Conservation (phyloP, 345 rosid genomes). For the Pseudoturritis turrita region DNA sequence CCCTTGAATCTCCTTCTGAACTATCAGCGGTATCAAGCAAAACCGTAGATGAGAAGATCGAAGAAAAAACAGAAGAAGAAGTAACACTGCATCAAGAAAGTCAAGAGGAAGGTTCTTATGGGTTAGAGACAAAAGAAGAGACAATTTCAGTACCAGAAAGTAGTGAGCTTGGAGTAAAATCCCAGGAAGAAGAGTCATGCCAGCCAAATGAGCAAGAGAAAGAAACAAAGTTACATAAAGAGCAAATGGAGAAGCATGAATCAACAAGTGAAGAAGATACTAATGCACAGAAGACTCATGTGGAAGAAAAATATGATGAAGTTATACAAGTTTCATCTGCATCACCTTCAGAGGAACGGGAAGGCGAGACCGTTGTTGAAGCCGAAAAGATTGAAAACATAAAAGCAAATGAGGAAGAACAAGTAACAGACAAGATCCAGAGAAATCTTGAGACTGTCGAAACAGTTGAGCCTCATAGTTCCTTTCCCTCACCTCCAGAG, state of each 20-base stretch:
- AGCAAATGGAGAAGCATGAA: neutral
- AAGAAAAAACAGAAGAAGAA: slow-evolving; percentile 10
- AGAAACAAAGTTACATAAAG: neutral
- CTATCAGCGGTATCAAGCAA: slow-evolving; percentile 16
- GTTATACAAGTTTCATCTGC: neutral
- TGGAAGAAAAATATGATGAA: slow-evolving; percentile 6
- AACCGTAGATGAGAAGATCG: slow-evolving; percentile 5
- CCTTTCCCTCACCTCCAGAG: neutral
- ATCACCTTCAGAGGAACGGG: neutral
- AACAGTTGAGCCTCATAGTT: slow-evolving; percentile 5
- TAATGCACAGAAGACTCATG: neutral
- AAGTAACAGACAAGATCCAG: slow-evolving; percentile 12
- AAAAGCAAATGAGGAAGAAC: slow-evolving; percentile 4
- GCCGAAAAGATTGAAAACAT: neutral
- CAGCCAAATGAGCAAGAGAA: neutral
- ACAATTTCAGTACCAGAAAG: neutral
- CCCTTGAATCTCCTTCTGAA: slow-evolving; percentile 1
- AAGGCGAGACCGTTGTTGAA: neutral
- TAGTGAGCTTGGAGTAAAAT: neutral
- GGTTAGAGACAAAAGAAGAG: neutral
- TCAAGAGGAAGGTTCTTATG: neutral
- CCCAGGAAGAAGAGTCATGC: neutral
- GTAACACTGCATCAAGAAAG: neutral
- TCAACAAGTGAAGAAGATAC: neutral
- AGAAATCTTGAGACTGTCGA: neutral